Evolutionary conservation across 352 stramenopile genomes (phyloP).

Genomic region (Globisporangium heterothallicum): DNA sequence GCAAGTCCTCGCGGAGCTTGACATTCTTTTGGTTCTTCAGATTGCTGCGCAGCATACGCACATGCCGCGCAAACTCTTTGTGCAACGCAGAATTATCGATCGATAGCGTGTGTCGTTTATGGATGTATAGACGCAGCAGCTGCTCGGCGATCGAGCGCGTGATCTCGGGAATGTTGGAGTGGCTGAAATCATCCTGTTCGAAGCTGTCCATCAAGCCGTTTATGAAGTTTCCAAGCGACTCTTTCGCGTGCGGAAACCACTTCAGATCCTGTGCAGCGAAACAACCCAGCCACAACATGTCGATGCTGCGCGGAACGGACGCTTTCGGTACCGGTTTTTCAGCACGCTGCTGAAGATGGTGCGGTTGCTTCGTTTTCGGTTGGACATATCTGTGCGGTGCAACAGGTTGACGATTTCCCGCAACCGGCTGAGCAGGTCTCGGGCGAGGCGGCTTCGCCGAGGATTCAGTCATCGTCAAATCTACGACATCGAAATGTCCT

Average conservation of each 20-base stretch:
- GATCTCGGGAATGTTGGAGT: conserved; percentile 13
- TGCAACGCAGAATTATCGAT: conserved; percentile 26
- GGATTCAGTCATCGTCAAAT: neutral
- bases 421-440: neutral
- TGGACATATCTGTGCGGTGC: neutral
- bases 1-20: conserved; percentile 34
- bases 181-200: conserved; percentile 19
- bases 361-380: neutral
- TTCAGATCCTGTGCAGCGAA: conserved; percentile 28
- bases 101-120: conserved; percentile 19
- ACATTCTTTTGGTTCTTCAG: conserved; percentile 33
- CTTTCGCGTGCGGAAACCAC: conserved; percentile 28
- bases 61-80: conserved; percentile 40
- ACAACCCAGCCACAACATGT: conserved; percentile 28
- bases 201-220: conserved; percentile 33
- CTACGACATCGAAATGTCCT: neutral
- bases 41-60: conserved; percentile 50
- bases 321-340: neutral
- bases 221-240: conserved; percentile 32
- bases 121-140: conserved; percentile 29
- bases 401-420: neutral
- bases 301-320: conserved; percentile 15
- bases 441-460: neutral
- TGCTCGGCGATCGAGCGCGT: conserved; percentile 22
- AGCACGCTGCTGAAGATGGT: neutral